Conservation (phyloP, 257 asterid species). For the Solanum dulcamara region DNA sequence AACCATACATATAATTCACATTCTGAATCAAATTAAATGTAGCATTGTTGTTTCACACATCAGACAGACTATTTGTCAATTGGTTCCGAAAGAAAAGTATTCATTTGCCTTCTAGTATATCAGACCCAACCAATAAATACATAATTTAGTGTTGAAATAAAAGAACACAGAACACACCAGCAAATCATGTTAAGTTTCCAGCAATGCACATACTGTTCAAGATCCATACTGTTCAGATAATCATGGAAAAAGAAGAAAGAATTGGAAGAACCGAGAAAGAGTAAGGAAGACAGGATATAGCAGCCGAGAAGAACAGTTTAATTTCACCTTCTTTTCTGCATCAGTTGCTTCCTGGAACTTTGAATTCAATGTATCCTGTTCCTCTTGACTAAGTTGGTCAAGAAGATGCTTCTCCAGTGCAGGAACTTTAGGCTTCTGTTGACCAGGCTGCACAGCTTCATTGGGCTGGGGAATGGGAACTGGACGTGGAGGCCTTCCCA, state of each 20-base stretch:
- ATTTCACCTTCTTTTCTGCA: constrained; percentile 75
- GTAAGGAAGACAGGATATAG: neutral
- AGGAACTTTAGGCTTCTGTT: constrained; percentile 81
- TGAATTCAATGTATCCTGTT: constrained; percentile 63
- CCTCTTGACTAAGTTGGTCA: constrained; percentile 90
- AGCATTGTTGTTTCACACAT: neutral
- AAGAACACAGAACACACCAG: neutral
- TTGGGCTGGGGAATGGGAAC: constrained; percentile 56
- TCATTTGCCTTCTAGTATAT: neutral
- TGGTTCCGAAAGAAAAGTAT: neutral
- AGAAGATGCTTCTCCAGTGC: constrained; percentile 78
- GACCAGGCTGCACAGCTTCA: constrained; percentile 36
- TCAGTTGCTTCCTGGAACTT: constrained; percentile 91
- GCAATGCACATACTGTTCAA: neutral
- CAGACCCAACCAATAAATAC: neutral
- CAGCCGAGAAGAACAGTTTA: neutral
- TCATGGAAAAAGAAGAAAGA: neutral
- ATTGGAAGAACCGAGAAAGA: neutral
- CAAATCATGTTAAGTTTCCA: neutral
- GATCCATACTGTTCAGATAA: neutral
- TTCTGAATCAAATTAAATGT: neutral
- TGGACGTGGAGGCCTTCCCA: constrained; percentile 85
- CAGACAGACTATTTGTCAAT: neutral
- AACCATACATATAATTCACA: neutral
- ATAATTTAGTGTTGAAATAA: neutral